phyloP scores from a whole-genome alignment of 768 basidiomycete genomes.

The Boletus vinaceobasis region DNA sequence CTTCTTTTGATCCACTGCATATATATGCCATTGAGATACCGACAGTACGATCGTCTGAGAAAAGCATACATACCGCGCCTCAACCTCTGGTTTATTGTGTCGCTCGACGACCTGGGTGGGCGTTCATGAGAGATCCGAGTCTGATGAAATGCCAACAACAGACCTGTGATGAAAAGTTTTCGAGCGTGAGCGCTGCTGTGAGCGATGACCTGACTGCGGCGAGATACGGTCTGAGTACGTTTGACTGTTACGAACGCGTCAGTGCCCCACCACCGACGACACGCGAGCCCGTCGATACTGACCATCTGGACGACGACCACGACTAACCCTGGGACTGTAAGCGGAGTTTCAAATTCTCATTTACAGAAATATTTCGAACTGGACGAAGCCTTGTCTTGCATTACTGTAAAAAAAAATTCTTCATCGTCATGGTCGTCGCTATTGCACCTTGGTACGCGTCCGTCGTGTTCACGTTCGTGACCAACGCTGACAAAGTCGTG shows the following conservation, averaged over 20 bases:
- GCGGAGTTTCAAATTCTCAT: constrained; percentile 45
- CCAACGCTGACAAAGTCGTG: constrained; percentile 9
- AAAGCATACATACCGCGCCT: constrained; percentile 59
- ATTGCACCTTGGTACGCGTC: constrained; percentile 63
- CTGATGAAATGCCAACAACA: constrained; percentile 5
- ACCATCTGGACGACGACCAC: constrained; percentile 44
- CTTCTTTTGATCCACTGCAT: constrained; percentile 93
- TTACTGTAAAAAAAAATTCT: constrained; percentile 2
- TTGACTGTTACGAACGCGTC: constrained; percentile 58
- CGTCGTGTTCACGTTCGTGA: constrained; percentile 5
- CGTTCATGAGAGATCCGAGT: constrained; percentile 3
- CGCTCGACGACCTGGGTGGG: constrained; percentile 79
- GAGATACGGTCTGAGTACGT: constrained; percentile 92
- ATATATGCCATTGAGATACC: constrained; percentile 9
- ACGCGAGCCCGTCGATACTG: constrained; percentile 27
- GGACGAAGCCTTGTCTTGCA: too few relatives aligned
- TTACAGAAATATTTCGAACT: neutral
- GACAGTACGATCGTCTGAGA: neutral
- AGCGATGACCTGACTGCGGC: constrained; percentile 93
- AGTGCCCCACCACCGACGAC: neutral
- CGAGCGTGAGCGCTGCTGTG: constrained; percentile 94
- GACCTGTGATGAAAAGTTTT: constrained; percentile 93
- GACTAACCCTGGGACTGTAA: constrained; percentile 1
- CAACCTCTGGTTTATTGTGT: constrained; percentile 96
- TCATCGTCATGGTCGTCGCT: constrained; percentile 58